Evolutionary conservation across 2,329 filamentous ascomycete species (phyloP).

Genomic region (Diatrype stigma): DNA sequence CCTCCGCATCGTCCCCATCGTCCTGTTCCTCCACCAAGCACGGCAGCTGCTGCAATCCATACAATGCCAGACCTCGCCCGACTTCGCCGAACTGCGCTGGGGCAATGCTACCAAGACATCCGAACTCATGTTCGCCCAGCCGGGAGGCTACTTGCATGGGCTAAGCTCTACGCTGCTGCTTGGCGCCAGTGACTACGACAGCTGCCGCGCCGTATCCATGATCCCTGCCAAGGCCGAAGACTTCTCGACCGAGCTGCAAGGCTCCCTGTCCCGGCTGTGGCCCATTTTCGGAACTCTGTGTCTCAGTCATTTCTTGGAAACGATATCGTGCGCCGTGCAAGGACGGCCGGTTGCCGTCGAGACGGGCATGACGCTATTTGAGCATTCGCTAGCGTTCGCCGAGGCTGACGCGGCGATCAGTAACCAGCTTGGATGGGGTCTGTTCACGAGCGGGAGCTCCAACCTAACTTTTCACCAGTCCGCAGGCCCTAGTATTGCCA

Average conservation of each 20-base stretch:
- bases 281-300: slow-evolving; percentile 67
- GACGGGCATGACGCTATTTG: slow-evolving; percentile 93
- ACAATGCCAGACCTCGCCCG: slow-evolving; percentile 81
- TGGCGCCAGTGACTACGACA: slow-evolving; percentile 68
- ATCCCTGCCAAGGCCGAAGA: slow-evolving; percentile 49
- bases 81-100: slow-evolving; percentile 67
- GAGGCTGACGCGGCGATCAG: slow-evolving; percentile 88
- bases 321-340: slow-evolving; percentile 80
- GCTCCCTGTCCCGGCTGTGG: slow-evolving; percentile 75
- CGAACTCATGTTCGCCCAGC: slow-evolving; percentile 65
- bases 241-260: slow-evolving; percentile 54
- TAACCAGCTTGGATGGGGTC: slow-evolving; percentile 69
- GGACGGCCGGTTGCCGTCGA: slow-evolving; percentile 76
- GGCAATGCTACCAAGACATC: slow-evolving; percentile 61
- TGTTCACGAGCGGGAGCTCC: slow-evolving; percentile 48
- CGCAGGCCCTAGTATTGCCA: slow-evolving; percentile 39
- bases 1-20: slow-evolving; percentile 66
- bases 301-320: slow-evolving; percentile 83
- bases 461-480: slow-evolving; percentile 41
- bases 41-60: slow-evolving; percentile 74
- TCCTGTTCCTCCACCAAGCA: slow-evolving; percentile 66
- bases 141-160: slow-evolving; percentile 66
- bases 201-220: slow-evolving; percentile 75
- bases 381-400: slow-evolving; percentile 92
- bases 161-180: slow-evolving; percentile 69